Conservation (phyloP, 345 rosid genomes). For the Pugionium cornutum region DNA sequence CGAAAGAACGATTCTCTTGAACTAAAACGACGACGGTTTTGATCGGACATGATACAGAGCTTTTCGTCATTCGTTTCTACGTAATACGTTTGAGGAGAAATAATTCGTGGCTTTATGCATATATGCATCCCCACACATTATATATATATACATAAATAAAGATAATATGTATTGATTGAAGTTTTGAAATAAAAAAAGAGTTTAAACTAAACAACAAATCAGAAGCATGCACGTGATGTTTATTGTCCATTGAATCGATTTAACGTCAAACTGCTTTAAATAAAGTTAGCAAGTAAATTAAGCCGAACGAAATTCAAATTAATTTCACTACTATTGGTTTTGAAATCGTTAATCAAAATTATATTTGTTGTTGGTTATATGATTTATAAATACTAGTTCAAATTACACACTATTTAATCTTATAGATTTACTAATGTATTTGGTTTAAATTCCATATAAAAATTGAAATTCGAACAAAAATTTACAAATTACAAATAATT, state of each 20-base stretch:
- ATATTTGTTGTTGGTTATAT: too few relatives aligned
- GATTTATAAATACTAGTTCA: too few relatives aligned
- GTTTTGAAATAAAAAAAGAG: slow-evolving; percentile 2
- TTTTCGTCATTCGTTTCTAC: slow-evolving; percentile 15
- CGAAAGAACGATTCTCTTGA: slow-evolving; percentile 93
- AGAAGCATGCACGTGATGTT: slow-evolving; percentile 26
- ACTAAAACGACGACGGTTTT: slow-evolving; percentile 80
- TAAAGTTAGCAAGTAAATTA: background rate
- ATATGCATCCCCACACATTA: background rate
- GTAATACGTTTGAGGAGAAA: slow-evolving; percentile 16
- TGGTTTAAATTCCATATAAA: too few relatives aligned
- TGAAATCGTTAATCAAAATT: background rate
- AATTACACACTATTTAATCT: too few relatives aligned
- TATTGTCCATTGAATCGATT: slow-evolving; percentile 10
- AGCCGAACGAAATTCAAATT: too few relatives aligned
- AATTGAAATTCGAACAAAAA: too few relatives aligned
- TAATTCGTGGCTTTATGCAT: background rate
- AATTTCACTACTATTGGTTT: background rate
- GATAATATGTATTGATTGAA: slow-evolving; percentile 3
- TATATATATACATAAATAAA: background rate
- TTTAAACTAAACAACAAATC: slow-evolving; percentile 20
- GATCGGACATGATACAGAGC: slow-evolving; percentile 52
- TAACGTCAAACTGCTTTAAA: slow-evolving; percentile 8
- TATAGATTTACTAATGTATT: too few relatives aligned
- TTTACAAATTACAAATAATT: too few relatives aligned